A percentile compares a stretch with the other conserved stretches of the same genome.
Conservation (phyloP, 805 yeast species). For the Wickerhamiella bombiphila region DNA sequence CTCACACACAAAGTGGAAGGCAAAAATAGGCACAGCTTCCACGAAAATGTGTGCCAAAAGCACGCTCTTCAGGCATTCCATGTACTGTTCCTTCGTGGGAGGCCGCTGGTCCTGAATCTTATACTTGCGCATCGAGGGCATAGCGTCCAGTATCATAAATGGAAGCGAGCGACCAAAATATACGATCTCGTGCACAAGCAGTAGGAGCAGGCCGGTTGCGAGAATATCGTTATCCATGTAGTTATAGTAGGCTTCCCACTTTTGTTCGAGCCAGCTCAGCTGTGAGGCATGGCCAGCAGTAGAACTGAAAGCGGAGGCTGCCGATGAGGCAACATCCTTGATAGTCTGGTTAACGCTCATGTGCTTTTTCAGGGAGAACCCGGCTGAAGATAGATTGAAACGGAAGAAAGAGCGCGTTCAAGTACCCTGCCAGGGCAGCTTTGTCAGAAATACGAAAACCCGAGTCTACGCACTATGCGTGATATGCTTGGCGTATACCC, state of each 20-base stretch:
- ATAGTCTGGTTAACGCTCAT: too few relatives aligned
- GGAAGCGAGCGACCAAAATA: conserved; percentile 89
- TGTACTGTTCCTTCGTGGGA: conserved; percentile 71
- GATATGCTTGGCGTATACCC: too few relatives aligned
- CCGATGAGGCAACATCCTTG: too few relatives aligned
- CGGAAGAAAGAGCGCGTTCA: too few relatives aligned
- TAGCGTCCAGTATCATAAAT: conserved; percentile 75
- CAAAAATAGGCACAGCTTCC: conserved; percentile 94
- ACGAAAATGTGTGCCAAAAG: conserved; percentile 76
- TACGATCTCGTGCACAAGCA: conserved; percentile 69
- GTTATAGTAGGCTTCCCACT: conserved; percentile 83
- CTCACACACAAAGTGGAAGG: conserved; percentile 85
- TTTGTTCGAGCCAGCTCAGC: conserved; percentile 35
- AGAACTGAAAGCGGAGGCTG: too few relatives aligned
- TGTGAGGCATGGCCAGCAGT: not conserved
- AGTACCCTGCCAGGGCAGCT: too few relatives aligned
- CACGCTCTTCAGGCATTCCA: conserved; percentile 83
- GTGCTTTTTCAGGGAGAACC: too few relatives aligned
- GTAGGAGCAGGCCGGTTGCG: conserved; percentile 82
- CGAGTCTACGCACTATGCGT: too few relatives aligned
- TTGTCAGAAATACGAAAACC: too few relatives aligned
- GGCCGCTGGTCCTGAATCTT: conserved; percentile 80
- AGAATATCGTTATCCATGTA: conserved; percentile 75
- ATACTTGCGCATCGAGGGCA: conserved; percentile 72
- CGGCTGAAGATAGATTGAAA: too few relatives aligned